These are phyloP conservation scores for Sphagnurus paluster DNA, from an alignment of 1,284 basidiomycete species.

Conservation along the genomic window DNA sequence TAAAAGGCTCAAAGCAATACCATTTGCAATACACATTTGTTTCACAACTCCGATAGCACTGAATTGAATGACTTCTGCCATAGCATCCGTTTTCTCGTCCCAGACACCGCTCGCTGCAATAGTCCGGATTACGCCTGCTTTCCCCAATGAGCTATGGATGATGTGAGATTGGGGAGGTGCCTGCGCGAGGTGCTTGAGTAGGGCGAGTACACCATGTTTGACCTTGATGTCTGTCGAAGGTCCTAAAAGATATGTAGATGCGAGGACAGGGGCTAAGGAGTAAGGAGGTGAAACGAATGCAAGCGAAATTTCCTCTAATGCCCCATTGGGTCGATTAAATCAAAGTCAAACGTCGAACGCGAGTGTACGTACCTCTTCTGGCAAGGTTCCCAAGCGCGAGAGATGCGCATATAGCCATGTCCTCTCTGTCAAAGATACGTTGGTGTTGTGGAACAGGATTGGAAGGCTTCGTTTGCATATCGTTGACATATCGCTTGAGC, in stretches of 20 bases:
- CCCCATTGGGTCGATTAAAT: constrained; percentile 7
- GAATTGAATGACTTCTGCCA: constrained; percentile 85
- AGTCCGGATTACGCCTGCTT: constrained; percentile 61
- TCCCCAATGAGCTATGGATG: constrained; percentile 63
- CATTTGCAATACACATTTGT: constrained; percentile 77
- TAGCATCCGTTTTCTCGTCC: constrained; percentile 66
- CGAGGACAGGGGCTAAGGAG: constrained; percentile 50
- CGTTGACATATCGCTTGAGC: constrained; percentile 58
- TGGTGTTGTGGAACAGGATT: constrained; percentile 5
- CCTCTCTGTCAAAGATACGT: constrained; percentile 51
- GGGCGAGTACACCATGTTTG: constrained; percentile 81
- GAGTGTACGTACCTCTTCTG: constrained; percentile 60
- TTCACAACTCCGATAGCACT: constrained; percentile 88
- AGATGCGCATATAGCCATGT: constrained; percentile 80
- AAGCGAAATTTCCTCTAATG: constrained; percentile 62
- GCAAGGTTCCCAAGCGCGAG: constrained; percentile 83
- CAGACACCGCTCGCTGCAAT: constrained; percentile 73
- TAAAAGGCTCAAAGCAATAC: constrained; percentile 37
- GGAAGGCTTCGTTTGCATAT: constrained; percentile 28
- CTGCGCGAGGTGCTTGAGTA: constrained; percentile 85
- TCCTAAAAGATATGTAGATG: constrained; percentile 49
- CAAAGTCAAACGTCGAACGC: not conserved
- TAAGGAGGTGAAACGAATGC: constrained; percentile 59
- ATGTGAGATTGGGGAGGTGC: constrained; percentile 57
- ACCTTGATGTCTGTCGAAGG: constrained; percentile 70